Conservation (phyloP, 2,329 filamentous ascomycete genomes). For the Pseudofabraea citricarpa region DNA sequence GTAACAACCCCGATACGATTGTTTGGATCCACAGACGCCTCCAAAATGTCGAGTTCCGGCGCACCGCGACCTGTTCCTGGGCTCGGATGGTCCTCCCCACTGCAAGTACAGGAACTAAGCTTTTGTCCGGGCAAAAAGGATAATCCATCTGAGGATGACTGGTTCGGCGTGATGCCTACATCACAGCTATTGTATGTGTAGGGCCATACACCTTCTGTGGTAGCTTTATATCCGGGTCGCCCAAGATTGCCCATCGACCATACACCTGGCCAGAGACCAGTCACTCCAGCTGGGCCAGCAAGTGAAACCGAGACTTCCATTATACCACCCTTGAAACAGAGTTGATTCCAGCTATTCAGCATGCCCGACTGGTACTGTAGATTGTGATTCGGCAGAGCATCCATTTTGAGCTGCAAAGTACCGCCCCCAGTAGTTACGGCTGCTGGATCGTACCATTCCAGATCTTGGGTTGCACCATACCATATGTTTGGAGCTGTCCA, state of each 20-base stretch:
- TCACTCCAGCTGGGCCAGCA: conserved; percentile 42
- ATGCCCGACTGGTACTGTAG: conserved; percentile 44
- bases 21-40: conserved; percentile 44
- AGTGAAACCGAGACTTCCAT: conserved; percentile 47
- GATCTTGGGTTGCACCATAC: conserved; percentile 47
- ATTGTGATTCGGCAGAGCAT: conserved; percentile 39
- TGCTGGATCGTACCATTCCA: conserved; percentile 36
- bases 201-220: conserved; percentile 49
- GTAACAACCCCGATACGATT: conserved; percentile 31
- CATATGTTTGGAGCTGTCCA: conserved; percentile 48
- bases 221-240: conserved; percentile 44
- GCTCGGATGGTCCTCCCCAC: conserved; percentile 57
- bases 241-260: conserved; percentile 52
- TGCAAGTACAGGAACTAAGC: conserved; percentile 61
- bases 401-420: conserved; percentile 39
- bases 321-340: conserved; percentile 50
- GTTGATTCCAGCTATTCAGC: conserved; percentile 47
- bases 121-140: conserved; percentile 65
- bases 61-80: conserved; percentile 60
- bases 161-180: conserved; percentile 64
- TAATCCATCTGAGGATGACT: conserved; percentile 60
- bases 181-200: conserved; percentile 51
- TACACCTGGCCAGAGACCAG: conserved; percentile 46
- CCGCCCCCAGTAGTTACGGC: conserved; percentile 44
- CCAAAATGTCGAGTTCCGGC: conserved; percentile 67